Percentiles rank a stretch among this genome's conserved stretches.
Conservation (phyloP, 768 basidiomycete species). For the Tylopilus vinaceipallidus region DNA sequence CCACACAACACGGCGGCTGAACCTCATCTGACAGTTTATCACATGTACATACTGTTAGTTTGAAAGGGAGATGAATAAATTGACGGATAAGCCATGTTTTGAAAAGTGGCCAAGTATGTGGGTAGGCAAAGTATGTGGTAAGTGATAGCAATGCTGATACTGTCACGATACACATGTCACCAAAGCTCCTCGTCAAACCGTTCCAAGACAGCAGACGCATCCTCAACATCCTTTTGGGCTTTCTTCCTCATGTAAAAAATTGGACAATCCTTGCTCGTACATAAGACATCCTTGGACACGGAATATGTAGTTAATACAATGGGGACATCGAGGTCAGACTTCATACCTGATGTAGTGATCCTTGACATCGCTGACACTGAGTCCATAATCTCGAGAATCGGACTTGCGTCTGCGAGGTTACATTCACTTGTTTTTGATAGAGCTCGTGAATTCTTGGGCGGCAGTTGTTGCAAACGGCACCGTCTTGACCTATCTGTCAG, state of each 20-base stretch:
- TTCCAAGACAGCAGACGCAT: conserved; percentile 72
- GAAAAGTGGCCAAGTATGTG: too few relatives aligned
- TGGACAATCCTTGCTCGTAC: conserved; percentile 95
- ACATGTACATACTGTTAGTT: too few relatives aligned
- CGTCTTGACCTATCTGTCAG: conserved; percentile 47
- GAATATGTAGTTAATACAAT: not conserved
- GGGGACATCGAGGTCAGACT: not conserved
- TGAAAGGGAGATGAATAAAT: too few relatives aligned
- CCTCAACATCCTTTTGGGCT: conserved; percentile 96
- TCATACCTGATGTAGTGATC: conserved; percentile 87
- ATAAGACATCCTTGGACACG: conserved; percentile 79
- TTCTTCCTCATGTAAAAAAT: conserved; percentile 99
- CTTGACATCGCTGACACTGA: conserved; percentile 98
- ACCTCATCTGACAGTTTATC: too few relatives aligned
- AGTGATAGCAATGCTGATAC: too few relatives aligned
- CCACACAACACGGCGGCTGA: too few relatives aligned
- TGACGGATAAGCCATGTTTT: too few relatives aligned
- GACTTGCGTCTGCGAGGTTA: conserved; percentile 79
- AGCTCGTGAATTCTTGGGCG: conserved; percentile 80
- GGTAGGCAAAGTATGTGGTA: too few relatives aligned
- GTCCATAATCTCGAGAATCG: conserved; percentile 96
- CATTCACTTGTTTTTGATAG: conserved; percentile 84
- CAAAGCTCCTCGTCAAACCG: conserved; percentile 80
- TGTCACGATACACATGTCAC: too few relatives aligned
- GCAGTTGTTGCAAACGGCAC: conserved; percentile 95